Evolutionary conservation across 345 rosid species (phyloP), one percentile per base, ranked within the genome.

Genomic region (Boechera stricta): DNA sequence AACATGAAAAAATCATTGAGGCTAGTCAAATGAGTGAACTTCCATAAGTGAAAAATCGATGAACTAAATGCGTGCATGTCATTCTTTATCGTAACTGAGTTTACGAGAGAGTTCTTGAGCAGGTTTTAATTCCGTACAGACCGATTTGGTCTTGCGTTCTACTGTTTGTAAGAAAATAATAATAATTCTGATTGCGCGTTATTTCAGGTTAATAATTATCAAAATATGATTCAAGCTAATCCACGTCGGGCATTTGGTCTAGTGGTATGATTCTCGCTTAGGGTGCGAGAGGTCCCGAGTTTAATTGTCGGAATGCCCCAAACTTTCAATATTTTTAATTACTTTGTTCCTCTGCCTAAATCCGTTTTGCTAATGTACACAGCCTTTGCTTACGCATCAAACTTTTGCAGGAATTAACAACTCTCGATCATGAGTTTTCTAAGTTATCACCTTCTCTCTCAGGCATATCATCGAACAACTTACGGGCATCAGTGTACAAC

Each of bases 271-370:
- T 89, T 87, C 90, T 92, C 87, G 90, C 96, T 92, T 90, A 71
- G 90, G 91, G 90, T 90, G 90, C 88, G 86, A 88, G 89, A 90
- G 90, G 91, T 87, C 97, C 93, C 90, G 89, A 87, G 91, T 89
- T 89, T 89, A 73, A 91, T 91, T 88, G 88, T 91, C 87, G 90
- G 90, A 93, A 93, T 87, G 84, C 84, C 86, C 84, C 86, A 2
- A 13, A 13, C 18, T 2, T 8, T 7, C 16, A 16, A 16, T 16
- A 16, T 16, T 49, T 49, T 16, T 7, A 0, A 9, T 18, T 18
- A 8, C 55, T 18, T 35, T 24, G 12, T 51, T 29, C 2, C 28
- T 51, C 28, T 21, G 7, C 7, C 7, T 49, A 39, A 10, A 39
- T 10, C 13, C 12, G 44, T 39, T 39, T 49, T 47, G 51, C 32